Evolutionary conservation across 208 protist species (phyloP), one percentile per base, ranked within the genome.

Genomic region (Leishmania aethiopica): DNA sequence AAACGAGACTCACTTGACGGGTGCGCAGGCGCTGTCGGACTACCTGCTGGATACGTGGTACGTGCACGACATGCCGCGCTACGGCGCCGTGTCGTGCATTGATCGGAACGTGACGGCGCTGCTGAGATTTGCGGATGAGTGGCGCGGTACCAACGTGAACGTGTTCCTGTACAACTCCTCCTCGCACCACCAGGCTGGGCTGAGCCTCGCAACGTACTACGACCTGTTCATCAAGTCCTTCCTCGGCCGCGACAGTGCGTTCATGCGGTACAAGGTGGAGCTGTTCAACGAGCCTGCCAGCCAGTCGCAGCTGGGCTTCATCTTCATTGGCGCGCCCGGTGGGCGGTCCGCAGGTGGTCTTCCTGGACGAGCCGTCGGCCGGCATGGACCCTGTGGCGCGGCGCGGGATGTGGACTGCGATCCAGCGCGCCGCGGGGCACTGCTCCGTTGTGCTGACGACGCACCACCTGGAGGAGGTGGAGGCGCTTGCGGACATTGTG

Each of bases 381-480:
- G 92, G 92, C 10, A 92, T 96, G 90, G 93, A 96, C 84, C 90
- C 90, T 11, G 67, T 89, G 7, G 85, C 88, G 25, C 83, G 92
- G 32, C 86, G 92, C 28, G 66, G 69, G 49, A 53, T 98, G 67
- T 98, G 96, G 95, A 89, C 70, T 22, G 86, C 85, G 66, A 94
- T 94, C 64, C 86, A 92, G 80, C 73, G 64, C 59, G 83, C 91
- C 25, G 40, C 92, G 10, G 42, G 45, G 4, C 66, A 90, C 84
- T 95, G 91, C 87, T 90, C 93, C 17, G 88, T 96, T 10, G 90
- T 96, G 83, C 84, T 99, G 75, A 98, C 97, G 73, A 98, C 97
- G 72, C 97, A 99, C 82, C 95, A 98, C 75, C 87, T 99, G 88
- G 96, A 98, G 80, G 97, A 99, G 90, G 92, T 94, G 80, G 96